A percentile compares a stretch with the other conserved stretches of the same genome.
phyloP scores from a whole-genome alignment of 2,329 filamentous ascomycete genomes.

The Penicillium sp. region DNA sequence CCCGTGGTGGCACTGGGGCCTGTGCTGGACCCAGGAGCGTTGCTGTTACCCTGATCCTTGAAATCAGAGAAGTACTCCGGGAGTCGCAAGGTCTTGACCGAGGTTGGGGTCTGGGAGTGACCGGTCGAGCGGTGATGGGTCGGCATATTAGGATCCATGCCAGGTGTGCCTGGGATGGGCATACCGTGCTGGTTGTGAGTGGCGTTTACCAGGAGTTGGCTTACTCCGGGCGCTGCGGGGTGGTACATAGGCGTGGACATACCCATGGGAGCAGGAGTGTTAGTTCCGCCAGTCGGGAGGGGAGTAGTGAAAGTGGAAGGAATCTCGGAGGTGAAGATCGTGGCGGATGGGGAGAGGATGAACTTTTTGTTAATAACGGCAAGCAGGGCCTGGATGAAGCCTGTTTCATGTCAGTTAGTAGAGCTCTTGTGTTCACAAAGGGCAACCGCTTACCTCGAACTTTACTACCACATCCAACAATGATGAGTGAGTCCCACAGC shows the following conservation, averaged over 20 bases:
- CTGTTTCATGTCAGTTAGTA: slow-evolving; percentile 48
- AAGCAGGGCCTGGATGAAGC: slow-evolving; percentile 86
- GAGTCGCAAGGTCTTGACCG: slow-evolving; percentile 73
- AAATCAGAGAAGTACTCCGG: slow-evolving; percentile 89
- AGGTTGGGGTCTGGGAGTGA: slow-evolving; percentile 75
- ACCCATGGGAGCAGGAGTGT: slow-evolving; percentile 62
- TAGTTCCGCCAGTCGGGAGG: slow-evolving; percentile 85
- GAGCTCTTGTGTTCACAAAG: slow-evolving; percentile 14
- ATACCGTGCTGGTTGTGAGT: slow-evolving; percentile 55
- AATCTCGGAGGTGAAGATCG: slow-evolving; percentile 95
- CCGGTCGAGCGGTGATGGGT: slow-evolving; percentile 58
- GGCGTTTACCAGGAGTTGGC: slow-evolving; percentile 87
- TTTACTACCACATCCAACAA: slow-evolving; percentile 82
- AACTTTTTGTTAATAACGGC: slow-evolving; percentile 78
- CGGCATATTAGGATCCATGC: slow-evolving; percentile 34
- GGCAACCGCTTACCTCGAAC: slow-evolving; percentile 51
- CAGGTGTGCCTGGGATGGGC: slow-evolving; percentile 37
- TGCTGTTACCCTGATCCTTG: slow-evolving; percentile 65
- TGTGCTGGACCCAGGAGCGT: slow-evolving; percentile 32
- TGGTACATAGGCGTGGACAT: slow-evolving; percentile 55
- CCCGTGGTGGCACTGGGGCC: slow-evolving; percentile 45
- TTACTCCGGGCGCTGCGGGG: slow-evolving; percentile 65
- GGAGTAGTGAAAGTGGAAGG: slow-evolving; percentile 93
- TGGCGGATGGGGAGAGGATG: slow-evolving; percentile 87
- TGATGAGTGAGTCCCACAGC: slow-evolving; percentile 88